A percentile compares a stretch with the other conserved stretches of the same genome.
Evolutionary conservation across 495 filamentous ascomycete genomes (phyloP).

Genomic region (Xylaria intraflava): DNA sequence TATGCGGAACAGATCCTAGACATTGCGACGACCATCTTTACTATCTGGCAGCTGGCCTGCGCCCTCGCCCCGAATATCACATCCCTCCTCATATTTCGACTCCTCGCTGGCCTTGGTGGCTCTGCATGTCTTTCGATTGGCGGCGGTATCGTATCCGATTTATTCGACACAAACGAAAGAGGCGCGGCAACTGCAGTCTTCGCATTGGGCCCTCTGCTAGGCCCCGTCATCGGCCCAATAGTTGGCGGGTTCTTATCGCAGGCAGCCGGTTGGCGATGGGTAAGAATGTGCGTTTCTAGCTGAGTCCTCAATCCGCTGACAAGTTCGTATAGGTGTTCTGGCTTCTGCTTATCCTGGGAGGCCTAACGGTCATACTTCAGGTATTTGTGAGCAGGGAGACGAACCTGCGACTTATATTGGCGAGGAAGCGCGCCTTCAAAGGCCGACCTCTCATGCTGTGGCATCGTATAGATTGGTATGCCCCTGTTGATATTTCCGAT

Average conservation of each 20-base stretch:
- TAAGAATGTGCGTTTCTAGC: conserved; percentile 36
- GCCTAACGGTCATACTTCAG: not conserved
- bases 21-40: too few species aligned
- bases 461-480: too few species aligned
- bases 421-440: conserved; percentile 48
- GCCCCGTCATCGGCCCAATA: conserved; percentile 54
- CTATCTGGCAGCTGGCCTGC: conserved; percentile 38
- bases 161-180: conserved; percentile 29
- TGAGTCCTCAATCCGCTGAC: too few species aligned
- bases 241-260: conserved; percentile 45
- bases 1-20: too few species aligned
- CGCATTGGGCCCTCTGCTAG: conserved; percentile 48
- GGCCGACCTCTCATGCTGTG: too few species aligned
- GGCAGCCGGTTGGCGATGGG: conserved; percentile 50
- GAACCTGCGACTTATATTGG: too few species aligned
- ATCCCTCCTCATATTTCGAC: conserved; percentile 44
- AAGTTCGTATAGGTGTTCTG: too few species aligned
- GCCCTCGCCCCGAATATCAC: conserved; percentile 28
- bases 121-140: conserved; percentile 40
- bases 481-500: too few species aligned
- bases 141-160: conserved; percentile 31
- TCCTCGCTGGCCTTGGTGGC: conserved; percentile 49
- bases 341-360: conserved; percentile 35
- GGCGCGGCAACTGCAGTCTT: conserved; percentile 50
- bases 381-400: too few species aligned